Percentiles rank a stretch among this genome's conserved stretches.
These are phyloP conservation scores for Malus fusca DNA, from an alignment of 306 rosid species.

Conservation along the genomic window DNA sequence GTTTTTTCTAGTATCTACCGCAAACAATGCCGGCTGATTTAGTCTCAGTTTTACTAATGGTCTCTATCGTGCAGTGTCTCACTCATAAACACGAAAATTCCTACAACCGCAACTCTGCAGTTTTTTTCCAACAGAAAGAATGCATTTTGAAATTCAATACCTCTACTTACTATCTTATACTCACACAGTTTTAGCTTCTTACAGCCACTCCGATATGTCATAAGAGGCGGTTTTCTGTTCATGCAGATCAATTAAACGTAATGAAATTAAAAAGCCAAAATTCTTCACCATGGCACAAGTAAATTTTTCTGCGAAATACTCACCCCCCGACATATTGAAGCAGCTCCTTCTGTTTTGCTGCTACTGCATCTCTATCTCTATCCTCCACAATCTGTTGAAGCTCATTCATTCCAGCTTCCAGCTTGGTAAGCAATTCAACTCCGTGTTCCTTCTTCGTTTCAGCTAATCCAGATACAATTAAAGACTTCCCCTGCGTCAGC, in stretches of 20 bases:
- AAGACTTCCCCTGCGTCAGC: slow-evolving; percentile 72
- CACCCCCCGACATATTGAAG: slow-evolving; percentile 86
- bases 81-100: neutral
- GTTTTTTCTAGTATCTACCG: neutral
- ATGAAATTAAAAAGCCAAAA: neutral
- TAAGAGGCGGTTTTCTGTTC: neutral
- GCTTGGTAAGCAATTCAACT: slow-evolving; percentile 63
- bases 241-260: neutral
- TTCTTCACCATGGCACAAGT: slow-evolving; percentile 1
- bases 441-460: slow-evolving; percentile 88
- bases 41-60: neutral
- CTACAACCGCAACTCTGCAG: neutral
- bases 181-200: neutral
- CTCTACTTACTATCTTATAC: neutral
- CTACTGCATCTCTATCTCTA: slow-evolving; percentile 65
- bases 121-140: neutral
- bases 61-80: neutral
- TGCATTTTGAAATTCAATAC: neutral
- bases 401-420: slow-evolving; percentile 84
- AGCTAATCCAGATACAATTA: slow-evolving; percentile 76
- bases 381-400: slow-evolving; percentile 75
- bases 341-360: slow-evolving; percentile 83
- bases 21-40: neutral
- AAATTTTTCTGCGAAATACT: slow-evolving; percentile 19
- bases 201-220: neutral